Evolutionary conservation across 495 filamentous ascomycete genomes (phyloP).

Genomic region (Penicillium turbatum): DNA sequence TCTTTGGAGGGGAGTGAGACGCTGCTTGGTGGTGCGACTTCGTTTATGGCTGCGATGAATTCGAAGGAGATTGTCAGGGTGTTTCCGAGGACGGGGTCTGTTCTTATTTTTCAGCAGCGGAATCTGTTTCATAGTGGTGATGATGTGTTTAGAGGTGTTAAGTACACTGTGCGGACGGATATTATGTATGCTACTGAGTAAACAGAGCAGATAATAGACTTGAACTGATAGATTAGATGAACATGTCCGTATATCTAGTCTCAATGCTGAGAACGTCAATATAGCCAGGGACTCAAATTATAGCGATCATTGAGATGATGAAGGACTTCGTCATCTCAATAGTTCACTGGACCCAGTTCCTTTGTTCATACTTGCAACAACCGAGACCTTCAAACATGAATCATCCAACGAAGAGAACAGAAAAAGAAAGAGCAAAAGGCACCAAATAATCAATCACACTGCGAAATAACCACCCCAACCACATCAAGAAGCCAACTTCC

Average conservation of each 20-base stretch:
- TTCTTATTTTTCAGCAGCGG: slow-evolving; percentile 74
- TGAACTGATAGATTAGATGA: no score
- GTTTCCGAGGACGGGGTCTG: slow-evolving; percentile 63
- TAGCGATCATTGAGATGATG: slow-evolving; percentile 8
- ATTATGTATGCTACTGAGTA: slow-evolving; percentile 54
- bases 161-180: slow-evolving; percentile 76
- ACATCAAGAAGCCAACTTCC: not conserved
- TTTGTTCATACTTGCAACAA: no score
- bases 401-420: no score
- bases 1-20: slow-evolving; percentile 1
- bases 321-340: not conserved
- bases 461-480: no score
- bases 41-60: slow-evolving; percentile 49
- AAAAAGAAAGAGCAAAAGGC: no score
- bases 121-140: slow-evolving; percentile 68
- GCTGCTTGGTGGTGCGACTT: slow-evolving; percentile 57
- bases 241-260: no score
- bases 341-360: no score
- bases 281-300: no score
- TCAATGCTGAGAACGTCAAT: no score
- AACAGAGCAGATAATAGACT: no score
- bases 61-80: slow-evolving; percentile 52
- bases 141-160: slow-evolving; percentile 65
- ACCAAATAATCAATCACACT: no score
- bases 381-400: no score